Percentiles rank a stretch among this genome's conserved stretches.
These are phyloP conservation scores for Tuber umbilicatum DNA, from an alignment of 495 filamentous ascomycete genomes.

Conservation along the genomic window DNA sequence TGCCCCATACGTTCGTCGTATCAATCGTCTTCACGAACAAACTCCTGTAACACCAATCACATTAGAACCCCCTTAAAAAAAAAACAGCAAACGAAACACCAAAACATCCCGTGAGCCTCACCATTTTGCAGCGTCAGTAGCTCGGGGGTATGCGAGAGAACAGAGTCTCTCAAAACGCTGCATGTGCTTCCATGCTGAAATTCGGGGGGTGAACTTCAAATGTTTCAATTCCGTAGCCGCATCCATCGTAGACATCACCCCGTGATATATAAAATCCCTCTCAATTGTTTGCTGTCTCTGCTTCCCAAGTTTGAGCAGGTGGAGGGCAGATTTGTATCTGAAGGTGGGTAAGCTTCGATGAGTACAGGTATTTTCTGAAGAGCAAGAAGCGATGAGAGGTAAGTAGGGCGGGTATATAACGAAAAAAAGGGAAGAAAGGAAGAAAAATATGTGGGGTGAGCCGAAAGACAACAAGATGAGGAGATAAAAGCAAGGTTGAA, in stretches of 20 bases:
- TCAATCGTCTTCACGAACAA: conserved; percentile 42
- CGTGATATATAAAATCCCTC: neutral
- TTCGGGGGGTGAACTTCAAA: conserved; percentile 40
- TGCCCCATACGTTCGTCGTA: conserved; percentile 35
- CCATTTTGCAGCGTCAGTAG: conserved; percentile 42
- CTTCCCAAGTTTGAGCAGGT: neutral
- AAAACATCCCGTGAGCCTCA: conserved; percentile 15
- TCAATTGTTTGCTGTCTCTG: neutral
- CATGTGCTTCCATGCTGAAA: conserved; percentile 39
- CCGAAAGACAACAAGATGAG: conserved; percentile 2
- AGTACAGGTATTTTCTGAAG: neutral
- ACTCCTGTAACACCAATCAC: conserved; percentile 29
- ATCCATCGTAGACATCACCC: conserved; percentile 24
- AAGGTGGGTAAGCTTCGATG: neutral
- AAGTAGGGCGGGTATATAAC: neutral
- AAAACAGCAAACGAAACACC: conserved; percentile 11
- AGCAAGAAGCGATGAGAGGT: neutral
- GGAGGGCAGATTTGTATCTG: neutral
- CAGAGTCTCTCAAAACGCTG: conserved; percentile 37
- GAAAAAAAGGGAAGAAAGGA: neutral
- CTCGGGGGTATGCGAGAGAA: conserved; percentile 34
- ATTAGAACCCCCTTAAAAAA: conserved; percentile 14
- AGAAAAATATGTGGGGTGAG: neutral
- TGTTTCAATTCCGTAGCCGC: conserved; percentile 31
- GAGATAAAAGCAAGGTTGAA: neutral